Percentiles rank a stretch among this genome's conserved stretches.
Evolutionary conservation across 345 rosid species (phyloP).

Genomic region (Eucalyptus regnans): DNA sequence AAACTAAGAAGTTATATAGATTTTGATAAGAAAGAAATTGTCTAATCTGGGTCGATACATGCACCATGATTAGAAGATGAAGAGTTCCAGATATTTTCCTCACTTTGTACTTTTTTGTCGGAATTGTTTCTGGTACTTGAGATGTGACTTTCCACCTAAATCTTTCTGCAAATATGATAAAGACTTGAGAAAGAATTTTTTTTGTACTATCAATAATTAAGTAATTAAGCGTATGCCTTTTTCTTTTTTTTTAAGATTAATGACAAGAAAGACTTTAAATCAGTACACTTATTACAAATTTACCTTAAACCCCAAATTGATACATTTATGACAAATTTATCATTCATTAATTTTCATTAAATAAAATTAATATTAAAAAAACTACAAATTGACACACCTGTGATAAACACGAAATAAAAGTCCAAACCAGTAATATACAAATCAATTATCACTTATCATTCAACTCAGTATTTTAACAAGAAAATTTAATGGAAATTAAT

Average conservation of each 20-base stretch:
- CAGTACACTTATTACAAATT: rapidly evolving
- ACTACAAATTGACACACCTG: rapidly evolving
- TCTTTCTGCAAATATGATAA: not conserved
- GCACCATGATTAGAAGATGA: not conserved
- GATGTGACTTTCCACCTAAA: not conserved
- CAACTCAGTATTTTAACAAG: rapidly evolving
- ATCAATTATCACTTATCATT: rapidly evolving
- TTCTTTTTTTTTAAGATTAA: too few species aligned
- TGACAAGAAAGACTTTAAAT: too few species aligned
- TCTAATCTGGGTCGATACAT: not conserved
- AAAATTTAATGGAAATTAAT: too few species aligned
- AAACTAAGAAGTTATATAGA: not conserved
- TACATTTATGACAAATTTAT: too few species aligned
- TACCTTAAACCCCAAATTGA: rapidly evolving
- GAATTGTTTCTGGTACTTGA: not conserved
- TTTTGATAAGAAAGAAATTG: not conserved
- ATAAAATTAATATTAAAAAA: too few species aligned
- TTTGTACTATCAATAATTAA: not conserved
- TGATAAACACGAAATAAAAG: rapidly evolving
- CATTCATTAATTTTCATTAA: rapidly evolving
- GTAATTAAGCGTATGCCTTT: not conserved
- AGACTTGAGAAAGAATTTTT: not conserved
- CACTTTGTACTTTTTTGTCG: not conserved
- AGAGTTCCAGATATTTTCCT: not conserved
- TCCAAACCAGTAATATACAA: rapidly evolving